These are phyloP conservation scores for Pilasporangium apinafurcum DNA, from an alignment of 352 stramenopile species.

Conservation along the genomic window DNA sequence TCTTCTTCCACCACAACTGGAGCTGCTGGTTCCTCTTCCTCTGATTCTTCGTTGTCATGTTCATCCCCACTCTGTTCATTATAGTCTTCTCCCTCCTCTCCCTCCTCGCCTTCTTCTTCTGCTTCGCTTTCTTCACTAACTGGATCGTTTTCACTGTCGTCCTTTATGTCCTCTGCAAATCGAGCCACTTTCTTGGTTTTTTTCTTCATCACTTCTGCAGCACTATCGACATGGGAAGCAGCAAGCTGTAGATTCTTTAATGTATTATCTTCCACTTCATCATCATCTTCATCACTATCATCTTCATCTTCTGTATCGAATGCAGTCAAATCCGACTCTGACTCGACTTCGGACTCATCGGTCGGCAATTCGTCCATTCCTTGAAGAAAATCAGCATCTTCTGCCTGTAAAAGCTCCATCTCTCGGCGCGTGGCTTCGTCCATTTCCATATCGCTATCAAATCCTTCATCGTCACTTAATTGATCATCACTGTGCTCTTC, in stretches of 20 bases:
- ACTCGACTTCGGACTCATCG: slow-evolving; percentile 73
- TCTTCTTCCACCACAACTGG: slow-evolving; percentile 59
- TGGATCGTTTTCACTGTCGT: slow-evolving; percentile 7
- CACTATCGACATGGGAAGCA: slow-evolving; percentile 4
- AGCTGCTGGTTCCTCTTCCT: slow-evolving; percentile 12
- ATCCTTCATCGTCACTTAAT: slow-evolving; percentile 17
- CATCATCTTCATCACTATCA: slow-evolving; percentile 23
- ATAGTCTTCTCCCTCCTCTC: slow-evolving; percentile 7
- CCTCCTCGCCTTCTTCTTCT: slow-evolving; percentile 4
- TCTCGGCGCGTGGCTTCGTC: slow-evolving; percentile 74
- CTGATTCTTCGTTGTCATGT: slow-evolving; percentile 11
- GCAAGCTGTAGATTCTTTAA: slow-evolving; percentile 36
- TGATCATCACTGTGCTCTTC: slow-evolving; percentile 13
- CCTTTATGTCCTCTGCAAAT: slow-evolving; percentile 7
- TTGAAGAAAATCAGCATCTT: slow-evolving; percentile 78
- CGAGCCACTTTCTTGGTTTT: slow-evolving; percentile 11
- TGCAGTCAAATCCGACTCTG: slow-evolving; percentile 48
- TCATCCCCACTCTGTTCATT: slow-evolving; percentile 5
- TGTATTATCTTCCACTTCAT: slow-evolving; percentile 48
- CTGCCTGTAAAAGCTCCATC: slow-evolving; percentile 65
- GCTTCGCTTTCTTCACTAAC: background rate
- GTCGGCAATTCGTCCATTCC: slow-evolving; percentile 83
- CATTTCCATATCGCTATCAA: slow-evolving; percentile 53
- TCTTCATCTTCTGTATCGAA: slow-evolving; percentile 70
- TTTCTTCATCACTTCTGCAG: slow-evolving; percentile 9